A percentile compares a stretch with the other conserved stretches of the same genome.
Evolutionary conservation across 2,329 filamentous ascomycete genomes (phyloP).

Genomic region (Fusarium piperis): DNA sequence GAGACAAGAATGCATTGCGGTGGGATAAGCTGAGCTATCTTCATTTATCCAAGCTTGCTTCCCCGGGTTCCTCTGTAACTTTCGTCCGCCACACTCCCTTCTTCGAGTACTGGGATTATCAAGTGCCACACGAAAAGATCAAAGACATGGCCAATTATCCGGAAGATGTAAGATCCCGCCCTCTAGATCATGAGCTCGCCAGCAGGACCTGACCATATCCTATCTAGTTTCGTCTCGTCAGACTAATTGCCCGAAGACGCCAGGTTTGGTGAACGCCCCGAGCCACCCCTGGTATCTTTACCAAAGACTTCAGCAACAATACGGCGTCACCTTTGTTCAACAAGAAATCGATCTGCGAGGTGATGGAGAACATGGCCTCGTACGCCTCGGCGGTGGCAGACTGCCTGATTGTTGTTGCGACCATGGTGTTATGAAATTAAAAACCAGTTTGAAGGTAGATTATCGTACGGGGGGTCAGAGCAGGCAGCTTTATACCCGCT

Average conservation of each 20-base stretch:
- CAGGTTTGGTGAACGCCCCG: not conserved
- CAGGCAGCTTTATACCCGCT: too few relatives aligned
- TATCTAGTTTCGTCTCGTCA: not conserved
- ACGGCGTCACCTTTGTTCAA: not conserved
- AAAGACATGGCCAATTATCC: conserved; percentile 52
- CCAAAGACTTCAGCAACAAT: not conserved
- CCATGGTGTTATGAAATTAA: too few relatives aligned
- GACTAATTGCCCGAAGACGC: not conserved
- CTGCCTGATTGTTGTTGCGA: too few relatives aligned
- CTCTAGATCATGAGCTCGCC: not conserved
- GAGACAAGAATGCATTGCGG: conserved; percentile 51
- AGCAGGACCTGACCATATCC: not conserved
- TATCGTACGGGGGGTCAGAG: too few relatives aligned
- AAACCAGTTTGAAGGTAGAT: too few relatives aligned
- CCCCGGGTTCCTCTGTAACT: not conserved
- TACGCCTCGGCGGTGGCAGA: too few relatives aligned
- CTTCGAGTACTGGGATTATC: conserved; percentile 53
- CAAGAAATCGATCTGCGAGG: too few relatives aligned
- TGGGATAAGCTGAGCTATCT: conserved; percentile 53
- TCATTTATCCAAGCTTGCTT: conserved; percentile 38
- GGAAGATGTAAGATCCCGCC: conserved; percentile 45
- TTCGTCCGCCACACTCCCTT: conserved; percentile 34
- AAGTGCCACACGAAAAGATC: conserved; percentile 52
- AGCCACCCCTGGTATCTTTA: not conserved
- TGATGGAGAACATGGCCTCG: too few relatives aligned